Evolutionary conservation across 805 yeast species (phyloP), one percentile per base, ranked within the genome.

Genomic region (Lachancea nothofagi): DNA sequence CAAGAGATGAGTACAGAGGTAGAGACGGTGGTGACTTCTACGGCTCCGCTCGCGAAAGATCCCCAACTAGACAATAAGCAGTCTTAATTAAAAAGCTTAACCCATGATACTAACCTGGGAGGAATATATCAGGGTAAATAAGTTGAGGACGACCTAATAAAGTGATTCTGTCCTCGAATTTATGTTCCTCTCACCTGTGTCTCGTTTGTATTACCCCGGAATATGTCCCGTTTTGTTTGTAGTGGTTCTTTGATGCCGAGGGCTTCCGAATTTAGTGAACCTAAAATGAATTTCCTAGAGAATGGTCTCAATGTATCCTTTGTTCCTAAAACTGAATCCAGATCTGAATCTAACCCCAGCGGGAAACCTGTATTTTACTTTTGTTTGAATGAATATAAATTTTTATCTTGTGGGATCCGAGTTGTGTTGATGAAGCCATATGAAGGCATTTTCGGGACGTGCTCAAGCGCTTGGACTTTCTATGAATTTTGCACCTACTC

Each of bases 1-100:
- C 66, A 54, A 56, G 69, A 46, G 71, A 67, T 36, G 65, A 72
- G 26, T 65, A 65, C 66, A 69, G 76, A 56, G 69, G 78, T 43
- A 68, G 73, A 51, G 78, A 72, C 50, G 67, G 58, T 38, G 67
- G 59, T 36, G 38, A 33, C 32, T 57, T 55, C 36, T 70, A 71
- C 60, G 75, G 73, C 51, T 38, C 41, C 14, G 56, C 64, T 41
- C 73, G 83, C 61, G 83, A 78, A 62, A 80, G 87, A 75, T 80
- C 88, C 45, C 87, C 88, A 65, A 73, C 82, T 48, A 78, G 86
- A 69, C 80, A 77, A 63, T 77, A 66, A 66, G 13, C 19, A 5
- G 5, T 18, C 19, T 14, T 31, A 10, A 21, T 17, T 6, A 4
- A 17, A 10, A 33, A 28, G 31, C n/a, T n/a, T n/a, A n/a, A n/a